Conservation (phyloP, 2,329 filamentous ascomycete genomes). For the Ascochyta viciae-villosae region DNA sequence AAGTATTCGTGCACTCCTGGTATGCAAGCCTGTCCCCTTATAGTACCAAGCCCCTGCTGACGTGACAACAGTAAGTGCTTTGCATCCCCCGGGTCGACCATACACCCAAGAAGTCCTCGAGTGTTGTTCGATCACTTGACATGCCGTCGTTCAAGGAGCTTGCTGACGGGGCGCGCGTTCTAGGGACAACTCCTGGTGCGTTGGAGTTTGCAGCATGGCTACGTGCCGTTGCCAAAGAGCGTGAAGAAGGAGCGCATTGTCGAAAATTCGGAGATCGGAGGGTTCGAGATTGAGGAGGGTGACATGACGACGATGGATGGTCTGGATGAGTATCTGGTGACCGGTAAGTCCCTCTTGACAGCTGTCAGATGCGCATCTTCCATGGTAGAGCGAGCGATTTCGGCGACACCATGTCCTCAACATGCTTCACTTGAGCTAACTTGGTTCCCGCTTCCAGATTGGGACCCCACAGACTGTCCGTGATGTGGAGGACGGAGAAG, state of each 20-base stretch:
- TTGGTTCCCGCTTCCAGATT: slow-evolving; percentile 41
- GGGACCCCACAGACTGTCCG: slow-evolving; percentile 56
- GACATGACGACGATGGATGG: slow-evolving; percentile 70
- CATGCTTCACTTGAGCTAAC: slow-evolving; percentile 24
- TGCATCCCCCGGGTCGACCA: background rate
- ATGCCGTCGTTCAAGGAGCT: background rate
- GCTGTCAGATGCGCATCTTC: background rate
- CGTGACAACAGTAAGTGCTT: slow-evolving; percentile 8
- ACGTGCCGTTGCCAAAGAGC: slow-evolving; percentile 78
- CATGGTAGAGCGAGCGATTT: slow-evolving; percentile 17
- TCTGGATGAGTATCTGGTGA: slow-evolving; percentile 76
- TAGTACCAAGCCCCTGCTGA: background rate
- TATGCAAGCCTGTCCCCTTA: background rate
- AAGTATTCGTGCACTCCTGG: slow-evolving; percentile 75
- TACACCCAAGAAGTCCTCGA: background rate
- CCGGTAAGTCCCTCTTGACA: slow-evolving; percentile 44
- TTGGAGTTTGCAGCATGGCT: slow-evolving; percentile 79
- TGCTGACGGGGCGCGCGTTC: background rate
- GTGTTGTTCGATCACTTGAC: background rate
- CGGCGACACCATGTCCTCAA: slow-evolving; percentile 17
- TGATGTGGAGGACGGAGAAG: slow-evolving; percentile 30
- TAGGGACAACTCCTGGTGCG: slow-evolving; percentile 71
- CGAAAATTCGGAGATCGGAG: slow-evolving; percentile 68
- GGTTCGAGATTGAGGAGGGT: slow-evolving; percentile 66
- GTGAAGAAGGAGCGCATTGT: slow-evolving; percentile 66